Base-by-base conservation (phyloP, 2,329 filamentous ascomycete genomes). In the Aspergillus bombycis region DNA sequence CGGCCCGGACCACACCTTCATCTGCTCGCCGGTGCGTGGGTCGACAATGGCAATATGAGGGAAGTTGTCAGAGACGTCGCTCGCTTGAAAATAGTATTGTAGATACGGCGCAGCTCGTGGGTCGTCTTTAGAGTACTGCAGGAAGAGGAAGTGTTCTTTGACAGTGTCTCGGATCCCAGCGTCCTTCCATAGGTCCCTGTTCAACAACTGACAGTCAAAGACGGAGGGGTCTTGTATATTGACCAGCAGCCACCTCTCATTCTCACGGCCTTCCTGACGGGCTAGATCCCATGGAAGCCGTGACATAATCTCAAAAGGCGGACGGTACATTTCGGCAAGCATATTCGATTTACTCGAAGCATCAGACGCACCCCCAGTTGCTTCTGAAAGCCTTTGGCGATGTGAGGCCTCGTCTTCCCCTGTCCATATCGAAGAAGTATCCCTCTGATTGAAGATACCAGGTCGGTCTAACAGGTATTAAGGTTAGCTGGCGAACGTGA, bases 21-120 rank as follows among this genome's bases (percentile, higher is more conserved):
- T 92, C 78, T 97, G 93, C 79, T 99, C 95, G 65, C 95, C 95
- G 0, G 95, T 99, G 64, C 95, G 87, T 2, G 95, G 95, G 71
- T 99, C 95, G 65, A 99, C 88, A 66, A 99, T 97, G 52, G 93
- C 93, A 62, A 98, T 95, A 75, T 99, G 94, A 7, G 95, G 95
- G 75, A 96, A 99, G 70, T 94, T 93, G 73, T 94, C 91, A n/a
- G 89, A 86, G 72, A 91, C 91, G 71, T 96, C 93, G 69, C 91
- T 88, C 50, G 83, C 83, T 60, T 88, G 86, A 75, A 98, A 94
- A 81, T 99, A 99, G 78, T 97, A 96, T 61, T 92, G 91, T 65
- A 96, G 83, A 77, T 96, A 99, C 68, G 93, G 89, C 67, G 88
- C 84, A 0, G 92, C 92, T 43, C 89, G 86, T 0, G 88, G 86